These are phyloP conservation scores for Pleurotus sapidus DNA, from an alignment of 768 basidiomycete species.

Conservation along the genomic window DNA sequence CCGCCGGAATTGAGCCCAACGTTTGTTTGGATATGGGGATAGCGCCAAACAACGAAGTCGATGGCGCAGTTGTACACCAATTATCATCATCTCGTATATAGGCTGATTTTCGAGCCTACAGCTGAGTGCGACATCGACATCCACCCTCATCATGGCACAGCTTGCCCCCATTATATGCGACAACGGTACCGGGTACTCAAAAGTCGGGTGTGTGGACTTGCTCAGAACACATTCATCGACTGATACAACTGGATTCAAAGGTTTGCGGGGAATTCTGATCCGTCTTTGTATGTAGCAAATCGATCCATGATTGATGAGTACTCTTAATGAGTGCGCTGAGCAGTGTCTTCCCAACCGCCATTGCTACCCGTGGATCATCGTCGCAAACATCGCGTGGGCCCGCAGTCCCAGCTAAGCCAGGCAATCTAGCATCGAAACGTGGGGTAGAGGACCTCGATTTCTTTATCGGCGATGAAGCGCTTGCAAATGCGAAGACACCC, in stretches of 20 bases:
- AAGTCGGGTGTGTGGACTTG: conserved; percentile 80
- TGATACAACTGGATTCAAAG: conserved; percentile 34
- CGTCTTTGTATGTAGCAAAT: conserved; percentile 76
- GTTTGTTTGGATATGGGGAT: too few relatives aligned
- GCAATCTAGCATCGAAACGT: conserved; percentile 92
- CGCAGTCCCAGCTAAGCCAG: conserved; percentile 79
- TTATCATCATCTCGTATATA: too few relatives aligned
- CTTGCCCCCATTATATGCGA: conserved; percentile 96
- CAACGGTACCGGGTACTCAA: conserved; percentile 96
- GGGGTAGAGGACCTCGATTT: conserved; percentile 99
- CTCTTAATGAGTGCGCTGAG: not conserved
- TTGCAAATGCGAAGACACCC: conserved; percentile 92
- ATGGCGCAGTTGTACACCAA: too few relatives aligned
- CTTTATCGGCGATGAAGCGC: conserved; percentile 98
- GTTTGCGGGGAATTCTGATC: conserved; percentile 98
- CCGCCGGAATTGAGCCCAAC: too few relatives aligned
- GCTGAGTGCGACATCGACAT: too few relatives aligned
- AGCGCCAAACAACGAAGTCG: too few relatives aligned
- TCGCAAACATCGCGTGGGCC: conserved; percentile 51
- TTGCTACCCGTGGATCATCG: conserved; percentile 82
- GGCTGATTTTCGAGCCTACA: too few relatives aligned
- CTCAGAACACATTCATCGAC: not conserved
- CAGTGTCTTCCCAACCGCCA: conserved; percentile 97
- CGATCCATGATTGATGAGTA: not conserved
- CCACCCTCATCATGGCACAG: conserved; percentile 57